Evolutionary conservation across 2,329 filamentous ascomycete genomes (phyloP).

Genomic region (Colletotrichum sansevieriae): DNA sequence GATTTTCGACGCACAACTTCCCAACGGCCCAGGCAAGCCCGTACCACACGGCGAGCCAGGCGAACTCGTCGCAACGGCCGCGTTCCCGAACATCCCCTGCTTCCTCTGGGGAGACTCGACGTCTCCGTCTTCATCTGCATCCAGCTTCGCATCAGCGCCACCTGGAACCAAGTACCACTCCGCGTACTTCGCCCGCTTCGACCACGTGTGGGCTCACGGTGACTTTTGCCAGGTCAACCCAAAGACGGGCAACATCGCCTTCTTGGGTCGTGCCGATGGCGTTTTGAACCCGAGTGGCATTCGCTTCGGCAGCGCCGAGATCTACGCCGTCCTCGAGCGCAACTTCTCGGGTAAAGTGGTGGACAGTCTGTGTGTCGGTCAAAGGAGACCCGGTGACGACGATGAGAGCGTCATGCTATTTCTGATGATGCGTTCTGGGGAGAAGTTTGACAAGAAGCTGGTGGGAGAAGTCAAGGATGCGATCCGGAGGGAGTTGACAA

Average conservation of each 20-base stretch:
- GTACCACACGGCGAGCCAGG: conserved; percentile 74
- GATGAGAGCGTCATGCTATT: conserved; percentile 70
- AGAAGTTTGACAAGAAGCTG: conserved; percentile 66
- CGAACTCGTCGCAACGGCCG: conserved; percentile 77
- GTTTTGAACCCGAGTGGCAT: conserved; percentile 85
- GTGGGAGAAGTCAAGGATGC: conserved; percentile 71
- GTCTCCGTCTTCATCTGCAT: conserved; percentile 39
- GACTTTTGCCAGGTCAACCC: conserved; percentile 83
- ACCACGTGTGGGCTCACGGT: conserved; percentile 83
- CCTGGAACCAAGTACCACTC: conserved; percentile 69
- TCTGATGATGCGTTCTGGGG: conserved; percentile 68
- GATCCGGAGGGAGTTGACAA: conserved; percentile 76
- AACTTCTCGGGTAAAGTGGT: conserved; percentile 72
- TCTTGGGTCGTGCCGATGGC: conserved; percentile 81
- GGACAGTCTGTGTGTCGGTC: conserved; percentile 85
- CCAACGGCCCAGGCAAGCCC: conserved; percentile 57
- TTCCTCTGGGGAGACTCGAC: conserved; percentile 70
- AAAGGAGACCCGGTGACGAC: conserved; percentile 70
- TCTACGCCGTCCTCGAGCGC: conserved; percentile 80
- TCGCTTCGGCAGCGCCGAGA: conserved; percentile 83
- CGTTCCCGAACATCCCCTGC: conserved; percentile 83
- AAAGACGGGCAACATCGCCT: conserved; percentile 71
- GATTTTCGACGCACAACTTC: conserved; percentile 74
- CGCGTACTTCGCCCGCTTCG: conserved; percentile 73
- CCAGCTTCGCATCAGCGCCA: conserved; percentile 50